Percentiles rank a stretch among this genome's conserved stretches.
These are phyloP conservation scores for Pythium graminicola DNA, from an alignment of 352 stramenopile species.

Conservation along the genomic window DNA sequence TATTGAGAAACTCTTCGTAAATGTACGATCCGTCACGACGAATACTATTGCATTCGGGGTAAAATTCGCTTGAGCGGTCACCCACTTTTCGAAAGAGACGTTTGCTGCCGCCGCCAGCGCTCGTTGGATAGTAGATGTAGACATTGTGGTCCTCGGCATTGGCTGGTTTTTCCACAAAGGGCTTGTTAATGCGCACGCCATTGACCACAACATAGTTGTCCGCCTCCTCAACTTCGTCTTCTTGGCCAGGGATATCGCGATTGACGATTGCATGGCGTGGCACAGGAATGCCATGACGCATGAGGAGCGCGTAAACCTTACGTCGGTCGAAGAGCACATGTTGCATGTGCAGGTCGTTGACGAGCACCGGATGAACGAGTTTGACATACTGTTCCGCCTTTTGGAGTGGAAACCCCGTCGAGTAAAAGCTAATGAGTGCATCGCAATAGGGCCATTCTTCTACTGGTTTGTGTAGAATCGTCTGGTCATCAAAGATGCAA, in stretches of 20 bases:
- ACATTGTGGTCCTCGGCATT: slow-evolving; percentile 99
- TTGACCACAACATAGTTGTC: slow-evolving; percentile 90
- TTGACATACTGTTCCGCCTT: slow-evolving; percentile 97
- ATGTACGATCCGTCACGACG: slow-evolving; percentile 94
- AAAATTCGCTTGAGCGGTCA: slow-evolving; percentile 93
- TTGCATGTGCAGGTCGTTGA: slow-evolving; percentile 98
- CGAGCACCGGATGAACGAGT: slow-evolving; percentile 91
- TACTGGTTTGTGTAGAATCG: slow-evolving; percentile 93
- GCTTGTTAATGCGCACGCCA: slow-evolving; percentile 97
- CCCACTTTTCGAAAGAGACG: slow-evolving; percentile 98
- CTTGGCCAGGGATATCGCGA: slow-evolving; percentile 79
- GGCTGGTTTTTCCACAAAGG: slow-evolving; percentile 99
- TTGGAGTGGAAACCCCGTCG: slow-evolving; percentile 94
- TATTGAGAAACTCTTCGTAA: slow-evolving; percentile 99
- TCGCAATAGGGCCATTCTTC: slow-evolving; percentile 95
- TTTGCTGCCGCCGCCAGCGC: slow-evolving; percentile 96
- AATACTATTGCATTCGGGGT: slow-evolving; percentile 95
- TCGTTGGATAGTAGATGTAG: slow-evolving; percentile 99
- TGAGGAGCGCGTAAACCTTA: slow-evolving; percentile 95
- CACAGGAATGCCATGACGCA: slow-evolving; percentile 92
- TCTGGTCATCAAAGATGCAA: slow-evolving; percentile 96
- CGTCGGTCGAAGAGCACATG: slow-evolving; percentile 93
- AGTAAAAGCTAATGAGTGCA: slow-evolving; percentile 99
- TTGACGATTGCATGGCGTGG: slow-evolving; percentile 95
- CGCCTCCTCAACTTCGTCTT: slow-evolving; percentile 65